A percentile compares a stretch with the other conserved stretches of the same genome.
phyloP scores from a whole-genome alignment of 2,329 filamentous ascomycete species.

The Aspergillus fumigatiaffinis region DNA sequence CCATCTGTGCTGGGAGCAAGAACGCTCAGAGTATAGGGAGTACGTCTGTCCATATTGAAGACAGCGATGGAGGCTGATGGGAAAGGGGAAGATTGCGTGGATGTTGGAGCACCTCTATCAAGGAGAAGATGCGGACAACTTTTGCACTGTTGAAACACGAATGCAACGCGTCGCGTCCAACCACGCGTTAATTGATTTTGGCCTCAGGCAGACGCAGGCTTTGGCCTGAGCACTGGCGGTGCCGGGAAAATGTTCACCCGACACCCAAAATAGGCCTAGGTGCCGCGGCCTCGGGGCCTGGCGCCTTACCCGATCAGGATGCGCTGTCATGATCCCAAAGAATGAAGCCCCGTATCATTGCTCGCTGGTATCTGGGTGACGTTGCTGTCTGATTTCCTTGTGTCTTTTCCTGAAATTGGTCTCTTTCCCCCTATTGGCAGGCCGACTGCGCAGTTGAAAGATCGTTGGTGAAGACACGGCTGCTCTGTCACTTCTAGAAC shows the following conservation, averaged over 20 bases:
- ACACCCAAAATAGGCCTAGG: slow-evolving; percentile 8
- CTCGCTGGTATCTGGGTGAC: slow-evolving; percentile 10
- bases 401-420: background rate
- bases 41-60: slow-evolving; percentile 74
- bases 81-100: slow-evolving; percentile 12
- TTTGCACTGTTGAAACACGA: slow-evolving; percentile 25
- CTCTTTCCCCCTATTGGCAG: background rate
- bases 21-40: slow-evolving; percentile 79
- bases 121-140: slow-evolving; percentile 22
- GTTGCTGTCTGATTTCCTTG: slow-evolving; percentile 7
- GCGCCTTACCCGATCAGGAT: slow-evolving; percentile 26
- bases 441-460: background rate
- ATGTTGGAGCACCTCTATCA: slow-evolving; percentile 8
- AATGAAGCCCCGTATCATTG: slow-evolving; percentile 21
- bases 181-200: slow-evolving; percentile 41
- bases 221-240: background rate
- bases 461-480: slow-evolving; percentile 1
- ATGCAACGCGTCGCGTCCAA: slow-evolving; percentile 32
- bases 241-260: slow-evolving; percentile 10
- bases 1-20: slow-evolving; percentile 65
- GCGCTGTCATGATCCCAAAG: slow-evolving; percentile 20
- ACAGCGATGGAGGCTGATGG: slow-evolving; percentile 14
- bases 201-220: slow-evolving; percentile 7
- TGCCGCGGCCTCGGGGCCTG: slow-evolving; percentile 7
- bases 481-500: slow-evolving; percentile 3